Evolutionary conservation across 192 early-diverging fungal species (phyloP).

Genomic region (Lobosporangium transversale): DNA sequence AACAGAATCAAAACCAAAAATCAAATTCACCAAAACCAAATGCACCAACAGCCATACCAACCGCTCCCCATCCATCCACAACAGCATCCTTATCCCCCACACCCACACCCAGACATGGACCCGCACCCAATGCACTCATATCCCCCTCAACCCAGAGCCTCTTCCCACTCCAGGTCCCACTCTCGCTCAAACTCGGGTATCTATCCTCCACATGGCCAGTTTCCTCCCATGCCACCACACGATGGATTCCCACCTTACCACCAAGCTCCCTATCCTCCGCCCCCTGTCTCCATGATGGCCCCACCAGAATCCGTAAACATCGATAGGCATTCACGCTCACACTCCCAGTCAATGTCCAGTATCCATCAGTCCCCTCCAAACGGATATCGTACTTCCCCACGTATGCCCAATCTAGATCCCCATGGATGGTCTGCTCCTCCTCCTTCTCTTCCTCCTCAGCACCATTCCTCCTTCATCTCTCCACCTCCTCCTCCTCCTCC

Average conservation of each 20-base stretch:
- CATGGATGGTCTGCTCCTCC: not conserved
- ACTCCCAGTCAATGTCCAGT: slow-evolving; percentile 19
- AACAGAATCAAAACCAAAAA: not conserved
- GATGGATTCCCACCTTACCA: slow-evolving; percentile 3
- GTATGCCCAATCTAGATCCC: not conserved
- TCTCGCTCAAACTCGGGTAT: slow-evolving; percentile 29
- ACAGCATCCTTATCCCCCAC: slow-evolving; percentile 7
- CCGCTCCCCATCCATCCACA: slow-evolving; percentile 4
- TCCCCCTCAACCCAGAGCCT: not conserved
- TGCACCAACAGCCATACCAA: slow-evolving; percentile 23
- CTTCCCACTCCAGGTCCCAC: slow-evolving; percentile 24
- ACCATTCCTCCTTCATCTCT: not conserved
- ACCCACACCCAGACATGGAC: slow-evolving; percentile 16
- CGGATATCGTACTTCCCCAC: slow-evolving; percentile 15
- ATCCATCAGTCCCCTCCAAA: not conserved
- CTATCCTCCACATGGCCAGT: slow-evolving; percentile 18
- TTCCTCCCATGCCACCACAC: slow-evolving; percentile 12
- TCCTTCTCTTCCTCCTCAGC: slow-evolving; percentile 3
- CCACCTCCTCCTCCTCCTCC: too few relatives aligned
- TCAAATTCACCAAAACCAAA: not conserved
- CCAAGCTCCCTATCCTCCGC: not conserved
- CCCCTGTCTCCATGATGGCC: slow-evolving; percentile 2
- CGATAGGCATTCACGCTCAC: not conserved
- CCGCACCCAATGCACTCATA: slow-evolving; percentile 7
- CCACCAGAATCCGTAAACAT: slow-evolving; percentile 5